These are phyloP conservation scores for Cercospora citrullina DNA, from an alignment of 2,329 filamentous ascomycete species.

Conservation along the genomic window DNA sequence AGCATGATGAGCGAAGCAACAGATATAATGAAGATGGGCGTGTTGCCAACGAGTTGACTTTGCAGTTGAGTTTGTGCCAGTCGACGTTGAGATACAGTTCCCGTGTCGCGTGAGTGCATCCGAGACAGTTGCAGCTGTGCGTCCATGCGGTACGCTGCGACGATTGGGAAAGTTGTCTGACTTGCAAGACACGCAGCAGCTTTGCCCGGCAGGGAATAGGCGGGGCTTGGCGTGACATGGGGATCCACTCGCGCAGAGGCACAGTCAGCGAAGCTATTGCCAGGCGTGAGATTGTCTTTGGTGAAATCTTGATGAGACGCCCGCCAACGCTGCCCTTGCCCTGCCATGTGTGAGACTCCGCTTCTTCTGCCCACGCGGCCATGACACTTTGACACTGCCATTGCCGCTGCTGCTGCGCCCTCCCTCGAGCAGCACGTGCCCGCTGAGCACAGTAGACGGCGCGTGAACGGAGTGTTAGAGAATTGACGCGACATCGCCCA, in stretches of 20 bases:
- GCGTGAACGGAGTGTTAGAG: neutral
- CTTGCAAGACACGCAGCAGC: neutral
- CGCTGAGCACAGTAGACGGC: neutral
- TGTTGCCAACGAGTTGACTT: neutral
- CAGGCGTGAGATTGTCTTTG: neutral
- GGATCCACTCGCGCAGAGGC: neutral
- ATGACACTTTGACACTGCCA: neutral
- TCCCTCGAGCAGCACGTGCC: neutral
- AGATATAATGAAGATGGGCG: neutral
- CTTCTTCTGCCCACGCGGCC: neutral
- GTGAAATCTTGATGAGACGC: neutral
- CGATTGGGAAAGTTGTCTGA: neutral
- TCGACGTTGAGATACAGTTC: constrained; percentile 20
- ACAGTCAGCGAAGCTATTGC: neutral
- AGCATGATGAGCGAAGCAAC: neutral
- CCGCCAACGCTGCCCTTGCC: neutral
- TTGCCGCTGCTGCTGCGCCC: neutral
- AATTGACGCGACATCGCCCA: neutral
- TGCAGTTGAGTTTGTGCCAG: neutral
- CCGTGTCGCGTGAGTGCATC: constrained; percentile 12
- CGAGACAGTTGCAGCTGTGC: constrained; percentile 16
- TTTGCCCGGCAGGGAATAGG: neutral
- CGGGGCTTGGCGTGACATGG: neutral
- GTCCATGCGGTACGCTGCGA: constrained; percentile 5
- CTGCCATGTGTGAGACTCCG: neutral